A percentile compares a stretch with the other conserved stretches of the same genome.
These are phyloP conservation scores for Candida smagusa DNA, from an alignment of 1,139 yeast species.

Conservation along the genomic window DNA sequence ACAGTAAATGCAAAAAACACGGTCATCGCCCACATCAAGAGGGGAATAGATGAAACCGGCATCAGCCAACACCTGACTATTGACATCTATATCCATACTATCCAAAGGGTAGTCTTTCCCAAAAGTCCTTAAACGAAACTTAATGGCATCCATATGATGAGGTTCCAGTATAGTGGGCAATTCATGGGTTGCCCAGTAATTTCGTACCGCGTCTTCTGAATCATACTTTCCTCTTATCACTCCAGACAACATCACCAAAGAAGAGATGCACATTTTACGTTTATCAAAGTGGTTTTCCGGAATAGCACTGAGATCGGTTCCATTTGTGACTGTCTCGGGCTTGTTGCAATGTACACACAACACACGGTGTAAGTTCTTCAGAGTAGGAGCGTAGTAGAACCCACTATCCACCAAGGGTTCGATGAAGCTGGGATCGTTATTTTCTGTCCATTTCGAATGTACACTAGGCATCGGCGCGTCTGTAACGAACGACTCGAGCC, in stretches of 20 bases:
- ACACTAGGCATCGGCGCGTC: conserved; percentile 14
- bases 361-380: conserved; percentile 41
- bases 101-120: conserved; percentile 56
- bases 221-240: conserved; percentile 9
- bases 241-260: conserved; percentile 28
- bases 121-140: conserved; percentile 51
- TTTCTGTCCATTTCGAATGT: conserved; percentile 20
- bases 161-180: conserved; percentile 22
- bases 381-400: conserved; percentile 63
- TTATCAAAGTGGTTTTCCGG: conserved; percentile 44
- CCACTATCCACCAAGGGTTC: conserved; percentile 61
- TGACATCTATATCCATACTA: conserved; percentile 28
- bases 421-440: conserved; percentile 31
- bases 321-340: conserved; percentile 35
- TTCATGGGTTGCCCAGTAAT: conserved; percentile 12
- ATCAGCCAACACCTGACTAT: conserved; percentile 35
- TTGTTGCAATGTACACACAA: conserved; percentile 62
- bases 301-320: conserved; percentile 26
- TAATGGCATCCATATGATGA: conserved; percentile 28
- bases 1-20: conserved; percentile 72
- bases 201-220: conserved; percentile 5
- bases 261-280: conserved; percentile 18
- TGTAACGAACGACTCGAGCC: conserved; percentile 28
- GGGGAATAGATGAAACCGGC: conserved; percentile 59
- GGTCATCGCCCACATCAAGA: conserved; percentile 48